These are phyloP conservation scores for Thalassiosira delicatula DNA, from an alignment of 352 stramenopile species.

Conservation along the genomic window DNA sequence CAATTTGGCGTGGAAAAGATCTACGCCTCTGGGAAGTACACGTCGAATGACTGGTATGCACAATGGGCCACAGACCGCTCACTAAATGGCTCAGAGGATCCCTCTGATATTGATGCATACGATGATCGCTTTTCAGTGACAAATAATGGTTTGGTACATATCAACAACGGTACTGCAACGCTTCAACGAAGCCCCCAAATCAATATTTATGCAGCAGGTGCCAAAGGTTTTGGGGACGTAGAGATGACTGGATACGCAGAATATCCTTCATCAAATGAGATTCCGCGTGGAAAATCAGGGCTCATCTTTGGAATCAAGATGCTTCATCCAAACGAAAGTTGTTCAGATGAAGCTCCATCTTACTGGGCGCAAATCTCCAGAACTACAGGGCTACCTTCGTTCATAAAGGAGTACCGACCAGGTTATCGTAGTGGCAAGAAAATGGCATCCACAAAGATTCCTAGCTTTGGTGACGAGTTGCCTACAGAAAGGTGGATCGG, in stretches of 20 bases:
- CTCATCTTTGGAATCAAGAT: constrained; percentile 5
- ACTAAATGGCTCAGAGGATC: background rate
- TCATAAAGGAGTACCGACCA: constrained; percentile 17
- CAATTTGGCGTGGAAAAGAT: constrained; percentile 3
- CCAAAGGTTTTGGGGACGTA: background rate
- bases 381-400: constrained; percentile 5
- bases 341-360: background rate
- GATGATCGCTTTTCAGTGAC: background rate
- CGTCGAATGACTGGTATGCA: constrained; percentile 3
- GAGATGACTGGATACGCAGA: constrained; percentile 4
- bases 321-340: background rate
- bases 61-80: background rate
- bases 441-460: background rate
- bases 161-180: background rate
- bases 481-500: constrained; percentile 12
- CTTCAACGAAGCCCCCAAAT: background rate
- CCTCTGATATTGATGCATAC: background rate
- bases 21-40: background rate
- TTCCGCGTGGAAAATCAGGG: background rate
- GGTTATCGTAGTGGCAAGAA: constrained; percentile 8
- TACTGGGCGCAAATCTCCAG: constrained; percentile 6
- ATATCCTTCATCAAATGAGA: background rate
- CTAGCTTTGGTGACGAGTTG: background rate
- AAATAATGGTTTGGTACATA: background rate
- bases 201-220: constrained; percentile 1